These are phyloP conservation scores for Fonsecaea multimorphosa DNA, from an alignment of 2,329 filamentous ascomycete genomes.

Conservation along the genomic window DNA sequence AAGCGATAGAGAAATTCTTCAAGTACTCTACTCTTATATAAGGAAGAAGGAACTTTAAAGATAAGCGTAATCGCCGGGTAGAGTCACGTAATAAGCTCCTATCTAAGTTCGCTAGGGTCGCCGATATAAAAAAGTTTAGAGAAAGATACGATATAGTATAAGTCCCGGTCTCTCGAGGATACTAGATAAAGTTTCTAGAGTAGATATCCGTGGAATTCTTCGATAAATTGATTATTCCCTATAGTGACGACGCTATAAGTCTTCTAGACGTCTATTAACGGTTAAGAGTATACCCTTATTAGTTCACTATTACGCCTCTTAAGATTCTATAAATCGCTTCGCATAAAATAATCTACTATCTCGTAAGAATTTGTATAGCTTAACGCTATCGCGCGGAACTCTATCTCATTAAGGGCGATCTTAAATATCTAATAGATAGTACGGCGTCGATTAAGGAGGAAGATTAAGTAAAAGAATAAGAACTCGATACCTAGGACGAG, in stretches of 20 bases:
- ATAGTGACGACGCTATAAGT: not conserved
- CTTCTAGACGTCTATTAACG: not conserved
- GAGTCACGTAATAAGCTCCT: not conserved
- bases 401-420: not conserved
- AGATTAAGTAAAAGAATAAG: not conserved
- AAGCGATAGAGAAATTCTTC: not conserved
- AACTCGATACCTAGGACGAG: not conserved
- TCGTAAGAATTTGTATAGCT: not conserved
- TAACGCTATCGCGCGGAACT: not conserved
- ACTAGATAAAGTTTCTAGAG: not conserved
- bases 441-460: not conserved
- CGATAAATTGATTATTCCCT: not conserved
- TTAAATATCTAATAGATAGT: not conserved
- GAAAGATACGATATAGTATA: not conserved
- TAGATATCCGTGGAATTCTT: constrained; percentile 1
- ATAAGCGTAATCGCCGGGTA: not conserved
- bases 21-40: not conserved
- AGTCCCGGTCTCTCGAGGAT: not conserved
- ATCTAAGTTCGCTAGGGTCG: not conserved
- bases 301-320: not conserved
- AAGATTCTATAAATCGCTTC: not conserved
- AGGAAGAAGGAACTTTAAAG: not conserved
- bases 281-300: not conserved
- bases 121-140: too few species aligned
- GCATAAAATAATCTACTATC: not conserved